Evolutionary conservation across 2,329 filamentous ascomycete genomes (phyloP), one percentile per base, ranked within the genome.

Genomic region (Raffaelea albimanens): DNA sequence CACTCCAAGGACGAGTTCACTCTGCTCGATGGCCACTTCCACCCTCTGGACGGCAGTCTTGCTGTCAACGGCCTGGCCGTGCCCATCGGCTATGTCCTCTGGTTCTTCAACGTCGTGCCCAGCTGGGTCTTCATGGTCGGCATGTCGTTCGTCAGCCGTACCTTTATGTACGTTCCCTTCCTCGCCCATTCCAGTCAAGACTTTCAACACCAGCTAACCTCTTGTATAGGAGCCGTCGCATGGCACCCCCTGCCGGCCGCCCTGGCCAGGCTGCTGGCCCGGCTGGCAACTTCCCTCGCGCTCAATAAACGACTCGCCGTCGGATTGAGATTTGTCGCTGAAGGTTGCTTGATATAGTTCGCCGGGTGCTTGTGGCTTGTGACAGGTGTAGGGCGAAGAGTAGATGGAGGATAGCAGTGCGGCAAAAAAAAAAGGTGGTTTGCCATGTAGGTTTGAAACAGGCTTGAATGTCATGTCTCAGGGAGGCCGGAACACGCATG

Each of bases 41-140:
- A 91, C 64, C 86, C 86, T 52, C 84, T 88, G 60, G 77, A 87
- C 58, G 84, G 86, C 52, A 66, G 69, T 52, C 67, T 85, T 39
- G 80, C 78, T 50, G 66, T 85, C 68, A 73, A 77, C 53, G 73
- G 76, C 53, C 57, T 87, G 25, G 69, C 75, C 29, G 65, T 84
- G 45, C 82, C 83, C 36, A 65, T 83, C 40, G 86, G 75, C 49
- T 89, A 86, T 61, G 55, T 75, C 45, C 70, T 87, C 56, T 88
- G 79, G 77, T 71, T 71, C 54, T 79, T 85, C 58, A 72, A 75
- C 57, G 66, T 83, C 43, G 66, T 87, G 50, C 77, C 85, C 49
- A 80, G 82, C 70, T 91, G 86, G 86, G 66, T 79, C 47, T 81
- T 88, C 60, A 90, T 91, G 86, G 73, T 91, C 56, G 61, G 78